Percentiles rank a stretch among this genome's conserved stretches.
Evolutionary conservation across 2,329 filamentous ascomycete species (phyloP).

Genomic region (Stachybotrys echinatus): DNA sequence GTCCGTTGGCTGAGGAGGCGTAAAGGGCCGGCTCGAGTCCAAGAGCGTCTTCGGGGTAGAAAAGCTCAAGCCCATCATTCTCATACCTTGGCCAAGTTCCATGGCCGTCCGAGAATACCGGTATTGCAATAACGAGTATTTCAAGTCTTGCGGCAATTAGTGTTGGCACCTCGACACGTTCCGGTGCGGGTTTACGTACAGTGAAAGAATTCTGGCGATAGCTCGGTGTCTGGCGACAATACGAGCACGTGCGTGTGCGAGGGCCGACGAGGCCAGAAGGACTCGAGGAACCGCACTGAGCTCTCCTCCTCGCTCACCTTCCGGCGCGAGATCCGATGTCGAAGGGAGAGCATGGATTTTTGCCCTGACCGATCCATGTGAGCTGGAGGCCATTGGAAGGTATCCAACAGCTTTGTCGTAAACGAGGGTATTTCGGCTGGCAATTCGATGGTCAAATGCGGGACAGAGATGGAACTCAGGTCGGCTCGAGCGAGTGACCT

Average conservation of each 20-base stretch:
- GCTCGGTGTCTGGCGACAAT: conserved; percentile 73
- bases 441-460: conserved; percentile 80
- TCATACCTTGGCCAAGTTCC: conserved; percentile 41
- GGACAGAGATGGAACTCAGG: conserved; percentile 62
- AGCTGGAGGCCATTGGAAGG: conserved; percentile 62
- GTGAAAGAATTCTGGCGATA: conserved; percentile 78
- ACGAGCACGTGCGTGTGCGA: conserved; percentile 71
- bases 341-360: conserved; percentile 59
- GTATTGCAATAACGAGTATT: conserved; percentile 72
- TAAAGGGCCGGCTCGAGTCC: conserved; percentile 54
- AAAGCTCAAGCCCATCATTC: conserved; percentile 74
- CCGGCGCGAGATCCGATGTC: conserved; percentile 63
- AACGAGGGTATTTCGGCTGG: conserved; percentile 63
- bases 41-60: conserved; percentile 63
- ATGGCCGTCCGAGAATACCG: conserved; percentile 56
- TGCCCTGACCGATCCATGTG: conserved; percentile 28
- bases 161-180: neutral
- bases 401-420: conserved; percentile 56
- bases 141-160: conserved; percentile 50
- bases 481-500: conserved; percentile 71
- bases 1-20: conserved; percentile 27
- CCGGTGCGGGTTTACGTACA: conserved; percentile 40
- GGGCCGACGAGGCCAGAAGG: conserved; percentile 72
- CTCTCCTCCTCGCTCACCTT: conserved; percentile 62
- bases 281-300: conserved; percentile 73